Evolutionary conservation across 352 stramenopile species (phyloP).

Genomic region (Pythium rishiriense): DNA sequence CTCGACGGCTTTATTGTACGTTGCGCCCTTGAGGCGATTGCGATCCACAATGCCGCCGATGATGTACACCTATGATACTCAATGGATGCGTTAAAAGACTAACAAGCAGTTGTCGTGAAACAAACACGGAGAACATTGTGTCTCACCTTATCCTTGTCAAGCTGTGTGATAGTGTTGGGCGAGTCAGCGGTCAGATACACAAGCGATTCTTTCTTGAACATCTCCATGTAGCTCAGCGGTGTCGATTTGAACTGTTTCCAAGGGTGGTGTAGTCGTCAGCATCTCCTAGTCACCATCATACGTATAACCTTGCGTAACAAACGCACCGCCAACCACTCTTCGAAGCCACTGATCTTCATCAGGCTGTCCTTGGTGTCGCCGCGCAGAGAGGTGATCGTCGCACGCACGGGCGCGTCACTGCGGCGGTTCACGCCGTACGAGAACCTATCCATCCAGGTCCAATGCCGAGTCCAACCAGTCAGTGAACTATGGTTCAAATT

Average conservation of each 20-base stretch:
- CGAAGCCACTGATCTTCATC: constrained; percentile 91
- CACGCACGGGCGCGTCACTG: constrained; percentile 51
- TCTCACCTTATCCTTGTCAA: constrained; percentile 81
- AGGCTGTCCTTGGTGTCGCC: constrained; percentile 82
- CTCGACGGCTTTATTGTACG: constrained; percentile 89
- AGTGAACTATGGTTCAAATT: too few relatives aligned
- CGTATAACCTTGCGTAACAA: too few relatives aligned
- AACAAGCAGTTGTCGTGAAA: too few relatives aligned
- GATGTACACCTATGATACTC: constrained; percentile 91
- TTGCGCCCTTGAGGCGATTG: constrained; percentile 94
- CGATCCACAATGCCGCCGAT: constrained; percentile 98
- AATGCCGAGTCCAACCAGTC: too few relatives aligned
- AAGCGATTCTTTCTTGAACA: constrained; percentile 83
- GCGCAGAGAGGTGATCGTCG: constrained; percentile 66
- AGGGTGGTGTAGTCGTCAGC: neutral
- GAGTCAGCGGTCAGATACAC: constrained; percentile 96
- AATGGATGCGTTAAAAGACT: too few relatives aligned
- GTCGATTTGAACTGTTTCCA: constrained; percentile 53
- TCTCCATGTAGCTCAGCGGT: constrained; percentile 62
- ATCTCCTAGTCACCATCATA: neutral
- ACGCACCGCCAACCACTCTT: constrained; percentile 67
- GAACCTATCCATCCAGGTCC: too few relatives aligned
- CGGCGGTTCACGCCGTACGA: constrained; percentile 79
- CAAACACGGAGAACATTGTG: neutral
- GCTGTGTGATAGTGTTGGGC: constrained; percentile 85